Conservation (phyloP, 495 filamentous ascomycete genomes). For the Aspergillus campestris region DNA sequence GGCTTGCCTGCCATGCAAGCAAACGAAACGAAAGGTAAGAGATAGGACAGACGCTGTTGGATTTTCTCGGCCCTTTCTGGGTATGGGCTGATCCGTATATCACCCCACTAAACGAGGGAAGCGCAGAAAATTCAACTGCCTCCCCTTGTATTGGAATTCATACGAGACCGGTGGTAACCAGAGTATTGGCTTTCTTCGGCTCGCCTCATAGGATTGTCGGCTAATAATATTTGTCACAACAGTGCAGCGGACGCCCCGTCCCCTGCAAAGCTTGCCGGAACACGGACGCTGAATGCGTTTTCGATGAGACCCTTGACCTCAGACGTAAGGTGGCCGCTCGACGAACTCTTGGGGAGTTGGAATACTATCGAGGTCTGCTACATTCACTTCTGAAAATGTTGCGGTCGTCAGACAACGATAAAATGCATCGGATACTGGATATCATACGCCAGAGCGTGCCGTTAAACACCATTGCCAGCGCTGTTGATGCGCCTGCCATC, state of each 20-base stretch:
- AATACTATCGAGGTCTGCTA: constrained; percentile 25
- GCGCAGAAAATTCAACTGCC: too few species aligned
- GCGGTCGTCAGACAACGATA: constrained; percentile 16
- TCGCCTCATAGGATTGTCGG: too few species aligned
- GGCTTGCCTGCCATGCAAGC: constrained; percentile 33
- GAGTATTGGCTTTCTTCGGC: too few species aligned
- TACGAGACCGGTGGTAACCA: too few species aligned
- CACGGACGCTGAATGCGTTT: constrained; percentile 24
- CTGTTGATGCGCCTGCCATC: constrained; percentile 11
- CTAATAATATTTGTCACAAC: neutral
- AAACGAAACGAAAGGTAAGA: constrained; percentile 35
- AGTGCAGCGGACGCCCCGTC: constrained; percentile 32
- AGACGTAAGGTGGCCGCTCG: constrained; percentile 34
- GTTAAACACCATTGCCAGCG: constrained; percentile 16
- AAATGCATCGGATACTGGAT: constrained; percentile 17
- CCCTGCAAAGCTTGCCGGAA: constrained; percentile 33
- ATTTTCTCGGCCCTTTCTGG: neutral
- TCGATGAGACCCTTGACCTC: constrained; percentile 33
- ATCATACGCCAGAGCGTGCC: constrained; percentile 19
- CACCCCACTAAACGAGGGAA: too few species aligned
- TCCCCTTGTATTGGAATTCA: too few species aligned
- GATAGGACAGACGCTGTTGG: too few species aligned
- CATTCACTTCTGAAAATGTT: constrained; percentile 21
- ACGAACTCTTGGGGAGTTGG: constrained; percentile 27
- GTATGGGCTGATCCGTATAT: too few species aligned